Evolutionary conservation across 352 stramenopile genomes (phyloP).

Genomic region (Phytopythium delawarense): DNA sequence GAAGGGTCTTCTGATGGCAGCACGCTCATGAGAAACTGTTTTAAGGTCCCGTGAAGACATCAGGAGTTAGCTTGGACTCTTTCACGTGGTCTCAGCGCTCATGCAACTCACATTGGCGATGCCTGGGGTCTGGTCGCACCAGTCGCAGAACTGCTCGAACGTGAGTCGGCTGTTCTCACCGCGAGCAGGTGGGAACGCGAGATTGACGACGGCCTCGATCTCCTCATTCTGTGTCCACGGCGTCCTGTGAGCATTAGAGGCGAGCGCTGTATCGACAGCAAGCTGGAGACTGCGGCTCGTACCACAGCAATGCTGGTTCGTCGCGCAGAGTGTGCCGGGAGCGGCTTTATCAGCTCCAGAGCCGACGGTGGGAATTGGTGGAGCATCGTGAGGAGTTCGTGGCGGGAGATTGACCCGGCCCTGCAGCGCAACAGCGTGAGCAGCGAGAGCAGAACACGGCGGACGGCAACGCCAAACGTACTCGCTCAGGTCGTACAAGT

Average conservation of each 20-base stretch:
- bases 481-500: conserved; percentile 90
- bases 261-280: neutral
- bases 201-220: conserved; percentile 81
- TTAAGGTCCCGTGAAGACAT: neutral
- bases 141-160: conserved; percentile 86
- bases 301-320: conserved; percentile 12
- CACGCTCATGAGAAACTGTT: conserved; percentile 75
- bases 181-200: conserved; percentile 50
- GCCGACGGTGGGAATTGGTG: conserved; percentile 79
- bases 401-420: conserved; percentile 79
- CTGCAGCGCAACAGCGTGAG: conserved; percentile 29
- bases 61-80: neutral
- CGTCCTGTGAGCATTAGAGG: neutral
- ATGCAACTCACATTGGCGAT: conserved; percentile 51
- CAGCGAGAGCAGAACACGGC: neutral
- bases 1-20: conserved; percentile 57
- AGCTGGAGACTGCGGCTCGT: neutral
- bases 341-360: conserved; percentile 49
- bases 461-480: conserved; percentile 18
- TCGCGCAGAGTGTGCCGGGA: neutral
- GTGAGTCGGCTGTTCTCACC: conserved; percentile 56
- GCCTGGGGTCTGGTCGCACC: conserved; percentile 76
- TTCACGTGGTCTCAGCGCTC: neutral
- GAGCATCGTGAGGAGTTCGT: conserved; percentile 83
- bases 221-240: conserved; percentile 39